Percentiles rank a stretch among this genome's conserved stretches.
These are phyloP conservation scores for Taphrina pruni DNA, from an alignment of 1,139 yeast genomes.

Conservation along the genomic window DNA sequence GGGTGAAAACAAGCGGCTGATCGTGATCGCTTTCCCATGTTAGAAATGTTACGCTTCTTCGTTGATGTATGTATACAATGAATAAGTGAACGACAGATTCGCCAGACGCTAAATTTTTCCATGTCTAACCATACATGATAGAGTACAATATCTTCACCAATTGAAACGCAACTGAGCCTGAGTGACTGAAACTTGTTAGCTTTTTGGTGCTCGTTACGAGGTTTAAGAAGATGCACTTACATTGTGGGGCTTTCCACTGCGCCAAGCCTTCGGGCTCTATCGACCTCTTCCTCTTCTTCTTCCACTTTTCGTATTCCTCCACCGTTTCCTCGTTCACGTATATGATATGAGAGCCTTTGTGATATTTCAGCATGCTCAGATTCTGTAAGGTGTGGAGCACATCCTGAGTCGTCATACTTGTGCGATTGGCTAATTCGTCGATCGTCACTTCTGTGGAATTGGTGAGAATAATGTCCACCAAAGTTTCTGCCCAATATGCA, in stretches of 20 bases:
- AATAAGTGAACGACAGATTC: background rate
- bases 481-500: conserved; percentile 94
- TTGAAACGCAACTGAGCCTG: conserved; percentile 39
- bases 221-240: background rate
- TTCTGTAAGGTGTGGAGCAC: conserved; percentile 92
- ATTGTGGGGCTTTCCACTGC: conserved; percentile 85
- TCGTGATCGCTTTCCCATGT: no score
- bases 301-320: conserved; percentile 74
- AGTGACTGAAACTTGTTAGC: conserved; percentile 17
- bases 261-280: conserved; percentile 70
- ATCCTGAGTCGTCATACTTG: conserved; percentile 97
- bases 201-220: background rate
- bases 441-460: conserved; percentile 75
- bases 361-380: conserved; percentile 83
- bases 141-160: conserved; percentile 20
- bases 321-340: conserved; percentile 85
- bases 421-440: conserved; percentile 83
- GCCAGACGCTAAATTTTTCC: background rate
- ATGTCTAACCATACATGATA: background rate
- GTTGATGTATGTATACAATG: background rate
- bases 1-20: conserved; percentile 1
- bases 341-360: conserved; percentile 94
- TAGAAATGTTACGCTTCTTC: no score
- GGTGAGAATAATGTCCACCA: conserved; percentile 76
- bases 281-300: conserved; percentile 68